Conservation (phyloP, 345 rosid genomes). For the Eucalyptus melliodora region DNA sequence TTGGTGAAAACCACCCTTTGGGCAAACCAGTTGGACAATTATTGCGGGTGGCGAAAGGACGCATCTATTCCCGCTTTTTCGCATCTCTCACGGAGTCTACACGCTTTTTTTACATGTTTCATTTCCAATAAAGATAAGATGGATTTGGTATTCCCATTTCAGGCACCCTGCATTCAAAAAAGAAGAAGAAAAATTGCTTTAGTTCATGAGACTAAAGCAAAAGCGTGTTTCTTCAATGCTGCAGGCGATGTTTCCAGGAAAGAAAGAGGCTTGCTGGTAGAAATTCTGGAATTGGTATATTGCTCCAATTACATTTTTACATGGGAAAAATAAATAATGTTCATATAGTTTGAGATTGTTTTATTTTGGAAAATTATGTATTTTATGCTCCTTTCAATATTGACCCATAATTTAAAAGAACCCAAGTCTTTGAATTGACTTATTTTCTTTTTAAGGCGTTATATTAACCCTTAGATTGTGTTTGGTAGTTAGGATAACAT, state of each 20-base stretch:
- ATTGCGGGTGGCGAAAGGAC: not conserved
- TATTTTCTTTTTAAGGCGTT: not conserved
- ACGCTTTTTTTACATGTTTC: not conserved
- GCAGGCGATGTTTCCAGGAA: not conserved
- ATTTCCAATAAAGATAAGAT: not conserved
- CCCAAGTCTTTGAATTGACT: not conserved
- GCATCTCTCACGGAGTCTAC: not conserved
- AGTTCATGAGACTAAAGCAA: not conserved
- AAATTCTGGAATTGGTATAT: not conserved
- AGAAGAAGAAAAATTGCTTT: not conserved
- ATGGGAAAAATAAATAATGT: not conserved
- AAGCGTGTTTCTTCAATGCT: not conserved
- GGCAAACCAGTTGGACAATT: not conserved
- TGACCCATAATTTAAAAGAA: not conserved
- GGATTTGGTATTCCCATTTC: not conserved
- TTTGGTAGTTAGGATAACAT: too few relatives aligned
- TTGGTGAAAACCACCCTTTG: not conserved
- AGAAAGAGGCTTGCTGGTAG: not conserved
- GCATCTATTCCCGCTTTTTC: not conserved
- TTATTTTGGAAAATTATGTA: not conserved
- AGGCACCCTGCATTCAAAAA: not conserved
- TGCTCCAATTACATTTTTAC: not conserved
- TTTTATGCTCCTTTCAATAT: not conserved
- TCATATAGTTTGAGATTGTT: not conserved
- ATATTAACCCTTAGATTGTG: rapidly evolving